Evolutionary conservation across 2,329 filamentous ascomycete genomes (phyloP).

Genomic region (Epichloe aotearoae): DNA sequence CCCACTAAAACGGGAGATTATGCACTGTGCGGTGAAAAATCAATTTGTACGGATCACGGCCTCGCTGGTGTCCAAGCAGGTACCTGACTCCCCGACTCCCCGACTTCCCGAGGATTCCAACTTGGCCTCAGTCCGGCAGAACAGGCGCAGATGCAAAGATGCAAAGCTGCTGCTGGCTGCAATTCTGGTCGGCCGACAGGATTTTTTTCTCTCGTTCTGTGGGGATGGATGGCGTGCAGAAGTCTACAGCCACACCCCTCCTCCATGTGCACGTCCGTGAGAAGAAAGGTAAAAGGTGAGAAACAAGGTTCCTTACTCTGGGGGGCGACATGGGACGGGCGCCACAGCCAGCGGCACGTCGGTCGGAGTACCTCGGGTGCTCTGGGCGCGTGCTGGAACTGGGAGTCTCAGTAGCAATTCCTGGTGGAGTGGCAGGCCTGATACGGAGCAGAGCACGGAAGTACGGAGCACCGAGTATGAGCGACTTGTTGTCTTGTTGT

Average conservation of each 20-base stretch:
- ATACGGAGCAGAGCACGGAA: no score
- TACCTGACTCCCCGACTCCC: no score
- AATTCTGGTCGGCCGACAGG: not conserved
- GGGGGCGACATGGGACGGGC: not conserved
- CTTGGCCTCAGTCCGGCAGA: not conserved
- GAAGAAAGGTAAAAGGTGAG: no score
- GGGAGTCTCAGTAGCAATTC: not conserved
- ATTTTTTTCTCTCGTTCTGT: not conserved
- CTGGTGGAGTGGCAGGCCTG: no score
- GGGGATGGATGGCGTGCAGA: no score
- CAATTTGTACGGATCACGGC: not conserved
- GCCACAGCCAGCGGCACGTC: not conserved
- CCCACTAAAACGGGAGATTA: not conserved
- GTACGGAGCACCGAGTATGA: not conserved
- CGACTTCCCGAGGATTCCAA: not conserved
- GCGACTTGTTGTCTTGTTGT: slow-evolving; percentile 1
- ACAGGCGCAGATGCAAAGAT: not conserved
- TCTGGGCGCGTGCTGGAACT: not conserved
- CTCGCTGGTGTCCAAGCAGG: not conserved
- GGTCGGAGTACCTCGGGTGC: slow-evolving; percentile 1
- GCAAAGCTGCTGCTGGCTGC: not conserved
- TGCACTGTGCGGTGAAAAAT: not conserved
- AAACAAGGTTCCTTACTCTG: not conserved
- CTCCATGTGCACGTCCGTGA: not conserved
- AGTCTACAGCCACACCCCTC: not conserved